phyloP scores from a whole-genome alignment of 768 basidiomycete species.

The Mycena chlorophos region DNA sequence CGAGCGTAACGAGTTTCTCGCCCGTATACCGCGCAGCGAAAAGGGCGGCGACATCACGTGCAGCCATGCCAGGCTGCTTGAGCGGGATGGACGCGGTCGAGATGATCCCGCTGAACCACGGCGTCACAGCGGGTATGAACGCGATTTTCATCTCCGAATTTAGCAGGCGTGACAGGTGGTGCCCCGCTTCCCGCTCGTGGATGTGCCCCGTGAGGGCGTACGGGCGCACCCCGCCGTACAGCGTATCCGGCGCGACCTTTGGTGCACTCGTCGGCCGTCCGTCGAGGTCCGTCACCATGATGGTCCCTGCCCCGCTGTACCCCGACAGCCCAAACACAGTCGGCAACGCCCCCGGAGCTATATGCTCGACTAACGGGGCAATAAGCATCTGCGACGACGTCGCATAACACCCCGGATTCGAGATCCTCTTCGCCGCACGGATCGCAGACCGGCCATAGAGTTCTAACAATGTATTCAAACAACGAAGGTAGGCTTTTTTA shows the following conservation, averaged over 20 bases:
- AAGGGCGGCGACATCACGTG: conserved; percentile 67
- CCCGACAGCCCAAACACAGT: conserved; percentile 93
- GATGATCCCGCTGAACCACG: conserved; percentile 97
- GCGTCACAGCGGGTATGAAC: conserved; percentile 84
- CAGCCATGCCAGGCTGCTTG: conserved; percentile 59
- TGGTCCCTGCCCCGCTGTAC: conserved; percentile 93
- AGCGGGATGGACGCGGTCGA: conserved; percentile 85
- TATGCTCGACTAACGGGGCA: conserved; percentile 79
- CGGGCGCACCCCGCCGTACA: conserved; percentile 74
- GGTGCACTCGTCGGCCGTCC: conserved; percentile 75
- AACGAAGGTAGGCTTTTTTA: conserved; percentile 33
- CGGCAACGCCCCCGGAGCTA: conserved; percentile 62
- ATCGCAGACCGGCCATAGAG: conserved; percentile 77
- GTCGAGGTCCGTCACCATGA: conserved; percentile 63
- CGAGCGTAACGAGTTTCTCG: conserved; percentile 71
- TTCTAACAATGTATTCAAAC: conserved; percentile 59
- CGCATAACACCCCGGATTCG: conserved; percentile 97
- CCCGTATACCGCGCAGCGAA: conserved; percentile 77
- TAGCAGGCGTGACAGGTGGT: conserved; percentile 73
- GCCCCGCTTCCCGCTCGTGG: conserved; percentile 93
- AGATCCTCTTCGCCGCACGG: conserved; percentile 76
- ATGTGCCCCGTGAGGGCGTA: conserved; percentile 97
- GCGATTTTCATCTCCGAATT: conserved; percentile 56
- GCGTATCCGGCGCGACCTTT: conserved; percentile 76
- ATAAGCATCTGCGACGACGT: conserved; percentile 90